Base-by-base conservation (phyloP, 768 basidiomycete genomes). In the Collybia mongolica region DNA sequence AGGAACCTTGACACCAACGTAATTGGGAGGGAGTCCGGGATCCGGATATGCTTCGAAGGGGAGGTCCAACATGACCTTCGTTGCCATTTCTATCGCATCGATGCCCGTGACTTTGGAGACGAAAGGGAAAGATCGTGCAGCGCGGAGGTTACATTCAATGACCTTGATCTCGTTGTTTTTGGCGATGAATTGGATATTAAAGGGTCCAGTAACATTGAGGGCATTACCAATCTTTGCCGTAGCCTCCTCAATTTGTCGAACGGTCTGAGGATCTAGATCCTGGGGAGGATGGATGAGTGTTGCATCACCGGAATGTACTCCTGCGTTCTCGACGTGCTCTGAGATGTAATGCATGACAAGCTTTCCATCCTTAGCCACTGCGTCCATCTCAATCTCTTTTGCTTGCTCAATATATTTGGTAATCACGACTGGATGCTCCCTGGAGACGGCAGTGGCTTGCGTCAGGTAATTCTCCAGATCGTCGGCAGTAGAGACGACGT, bases 111-210 rank as follows among this genome's bases (percentile, higher is more conserved):
- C 93, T 70, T 99, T 99, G 6, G 94, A 97, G 20, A 99, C 96
- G 75, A 99, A 99, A 37, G 96, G 96, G 83, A 96, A 98, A 0
- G 96, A 98, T 54, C 96, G 84, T 19, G 96, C 96, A 0, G 97
- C 97, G 49, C 96, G 92, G 28, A 99, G 75, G 72, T 99, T 99
- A 72, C 96, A 98, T 69, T 99, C 96, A 67, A 99, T 99, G 60
- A 99, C 96, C 79, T 99, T 99, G 79, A 99, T 98, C 70, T 98
- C 96, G 73, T 98, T 98, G 73, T 99, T 90, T 82, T 99, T 99
- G 44, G 96, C 96, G 60, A 99, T 98, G 73, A 99, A 98, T 74
- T 99, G 96, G 65, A 99, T 99, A 66, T 99, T 99, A 83, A 89
- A 98, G 1, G 96, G 96, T 5, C 96, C 97, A 5, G 96, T 98